phyloP scores from a whole-genome alignment of 495 filamentous ascomycete genomes.

The Podospora fimiseda region DNA sequence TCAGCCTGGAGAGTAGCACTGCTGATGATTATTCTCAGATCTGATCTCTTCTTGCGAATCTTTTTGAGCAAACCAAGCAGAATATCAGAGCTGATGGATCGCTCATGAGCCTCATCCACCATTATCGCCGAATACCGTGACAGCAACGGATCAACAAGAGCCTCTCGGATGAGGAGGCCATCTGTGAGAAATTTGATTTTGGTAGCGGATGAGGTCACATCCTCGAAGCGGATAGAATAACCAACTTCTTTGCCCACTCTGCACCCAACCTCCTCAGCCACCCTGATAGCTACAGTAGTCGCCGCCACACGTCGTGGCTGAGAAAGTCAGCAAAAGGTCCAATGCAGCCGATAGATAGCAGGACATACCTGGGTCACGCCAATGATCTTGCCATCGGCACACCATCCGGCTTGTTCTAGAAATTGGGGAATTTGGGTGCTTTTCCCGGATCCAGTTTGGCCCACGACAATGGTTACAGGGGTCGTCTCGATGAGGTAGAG shows the following conservation, averaged over 20 bases:
- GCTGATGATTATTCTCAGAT: constrained; percentile 84
- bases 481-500: constrained; percentile 70
- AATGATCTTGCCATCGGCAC: constrained; percentile 69
- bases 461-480: constrained; percentile 77
- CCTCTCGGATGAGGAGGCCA: constrained; percentile 89
- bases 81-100: constrained; percentile 89
- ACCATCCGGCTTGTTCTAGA: constrained; percentile 85
- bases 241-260: constrained; percentile 92
- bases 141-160: constrained; percentile 84
- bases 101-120: constrained; percentile 97
- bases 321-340: background rate
- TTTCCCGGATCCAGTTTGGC: constrained; percentile 87
- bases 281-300: constrained; percentile 81
- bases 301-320: constrained; percentile 90
- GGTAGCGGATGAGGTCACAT: constrained; percentile 81
- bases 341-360: background rate
- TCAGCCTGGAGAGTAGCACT: constrained; percentile 93
- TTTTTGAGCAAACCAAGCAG: constrained; percentile 94
- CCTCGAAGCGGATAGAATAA: constrained; percentile 95
- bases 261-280: constrained; percentile 89
- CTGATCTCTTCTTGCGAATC: constrained; percentile 72
- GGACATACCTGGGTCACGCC: constrained; percentile 78
- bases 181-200: constrained; percentile 96
- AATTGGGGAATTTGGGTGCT: constrained; percentile 88
- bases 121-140: constrained; percentile 95